Conservation (phyloP, 2,329 filamentous ascomycete genomes). For the Lomentospora prolificans region DNA sequence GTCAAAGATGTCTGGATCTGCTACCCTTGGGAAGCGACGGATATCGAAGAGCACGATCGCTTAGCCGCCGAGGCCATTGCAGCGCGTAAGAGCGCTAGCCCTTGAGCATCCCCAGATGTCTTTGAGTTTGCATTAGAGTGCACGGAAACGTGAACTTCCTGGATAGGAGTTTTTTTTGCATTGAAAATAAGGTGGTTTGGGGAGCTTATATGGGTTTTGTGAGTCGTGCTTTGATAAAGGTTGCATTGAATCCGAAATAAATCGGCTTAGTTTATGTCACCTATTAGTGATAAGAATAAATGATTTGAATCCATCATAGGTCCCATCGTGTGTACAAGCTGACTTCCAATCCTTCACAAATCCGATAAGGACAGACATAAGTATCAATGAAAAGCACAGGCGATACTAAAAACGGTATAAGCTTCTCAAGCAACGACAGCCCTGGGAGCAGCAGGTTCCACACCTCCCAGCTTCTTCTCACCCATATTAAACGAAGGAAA, state of each 20-base stretch:
- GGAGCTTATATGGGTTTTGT: too few species aligned
- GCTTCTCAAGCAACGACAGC: background rate
- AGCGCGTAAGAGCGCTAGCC: background rate
- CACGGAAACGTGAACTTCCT: background rate
- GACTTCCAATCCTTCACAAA: too few species aligned
- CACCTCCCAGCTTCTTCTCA: background rate
- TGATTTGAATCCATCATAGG: too few species aligned
- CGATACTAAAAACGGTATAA: too few species aligned
- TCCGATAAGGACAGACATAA: too few species aligned
- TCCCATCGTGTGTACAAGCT: too few species aligned
- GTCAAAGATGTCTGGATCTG: slow-evolving; percentile 96
- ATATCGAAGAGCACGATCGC: slow-evolving; percentile 86
- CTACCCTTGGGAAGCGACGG: slow-evolving; percentile 94
- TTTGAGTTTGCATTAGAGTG: background rate
- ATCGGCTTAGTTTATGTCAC: too few species aligned
- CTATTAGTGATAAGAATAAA: too few species aligned
- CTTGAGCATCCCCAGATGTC: background rate
- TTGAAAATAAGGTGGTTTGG: background rate
- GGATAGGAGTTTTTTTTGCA: background rate
- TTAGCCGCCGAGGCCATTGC: slow-evolving; percentile 42
- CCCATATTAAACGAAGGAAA: background rate
- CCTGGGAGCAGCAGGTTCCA: background rate
- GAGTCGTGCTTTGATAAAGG: too few species aligned
- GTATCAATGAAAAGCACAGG: too few species aligned
- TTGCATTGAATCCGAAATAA: too few species aligned